Base-by-base conservation (phyloP, 257 asterid genomes). In the Nicotiana obtusifolia region DNA sequence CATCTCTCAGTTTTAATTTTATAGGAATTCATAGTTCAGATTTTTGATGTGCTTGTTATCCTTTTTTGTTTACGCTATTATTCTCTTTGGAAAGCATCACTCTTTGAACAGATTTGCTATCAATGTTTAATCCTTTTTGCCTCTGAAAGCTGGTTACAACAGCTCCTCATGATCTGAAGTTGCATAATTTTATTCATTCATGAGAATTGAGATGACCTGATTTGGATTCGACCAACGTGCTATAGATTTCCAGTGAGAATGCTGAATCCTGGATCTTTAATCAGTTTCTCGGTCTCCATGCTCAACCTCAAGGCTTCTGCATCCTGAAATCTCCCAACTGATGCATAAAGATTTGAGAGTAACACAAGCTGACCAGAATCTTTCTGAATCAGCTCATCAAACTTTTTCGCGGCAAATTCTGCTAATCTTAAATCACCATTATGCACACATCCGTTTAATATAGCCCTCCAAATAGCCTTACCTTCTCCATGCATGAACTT, bases 291-390 rank as follows among this genome's bases (percentile, higher is more conserved):
- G 1, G 78, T 35, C n/a, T 24, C 84, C 84, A 84, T 73, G 78
- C 76, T 61, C 79, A 8, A 73, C 69, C 86, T 78, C 64, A 84
- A 35, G 28, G 81, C 76, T 67, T 84, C 84, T 44, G 81, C 86
- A 80, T 80, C 86, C 14, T 73, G 19, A 24, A 80, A 84, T 56
- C 86, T 80, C 64, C 86, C 84, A n/a, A 84, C 84, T 31, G 80
- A 56, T 49, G 84, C 80, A 62, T 73, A 84, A 64, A 84, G 81
- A 76, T 84, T 64, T 28, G 86, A 76, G 49, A 84, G 82, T 22
- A 84, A 78, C 9, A 84, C 71, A 60, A 53, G 78, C 5, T 84
- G 79, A 13, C 83, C 86, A 35, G 71, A 41, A 76, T 84, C 84
- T 41, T 65, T 47, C 13, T 60, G 65, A 56, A 20, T 73, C 54